Conservation (phyloP, 345 rosid species). For the Ailanthus altissimus region DNA sequence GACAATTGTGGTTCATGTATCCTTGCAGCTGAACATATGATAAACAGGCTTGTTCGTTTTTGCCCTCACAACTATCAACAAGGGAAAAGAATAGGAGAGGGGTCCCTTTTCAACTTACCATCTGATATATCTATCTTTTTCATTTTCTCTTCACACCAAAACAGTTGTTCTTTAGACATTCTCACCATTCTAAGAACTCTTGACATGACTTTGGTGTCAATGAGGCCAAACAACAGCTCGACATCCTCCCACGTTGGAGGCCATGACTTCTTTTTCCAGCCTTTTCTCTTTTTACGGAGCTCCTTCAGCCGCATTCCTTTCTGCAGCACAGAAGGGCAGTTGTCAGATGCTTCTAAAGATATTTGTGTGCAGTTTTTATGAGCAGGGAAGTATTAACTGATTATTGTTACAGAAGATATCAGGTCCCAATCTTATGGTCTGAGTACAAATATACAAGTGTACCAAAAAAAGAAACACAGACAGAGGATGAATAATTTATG, state of each 20-base stretch:
- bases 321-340: conserved; percentile 39
- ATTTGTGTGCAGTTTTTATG: not conserved
- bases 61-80: conserved; percentile 40
- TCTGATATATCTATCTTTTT: conserved; percentile 62
- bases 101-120: conserved; percentile 75
- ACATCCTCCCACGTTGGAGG: conserved; percentile 66
- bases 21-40: too few species aligned
- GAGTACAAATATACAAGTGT: not conserved
- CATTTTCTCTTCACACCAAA: conserved; percentile 98
- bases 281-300: conserved; percentile 61
- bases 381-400: not conserved
- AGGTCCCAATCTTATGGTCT: not conserved
- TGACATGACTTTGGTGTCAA: conserved; percentile 63
- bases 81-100: conserved; percentile 82
- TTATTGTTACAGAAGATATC: not conserved
- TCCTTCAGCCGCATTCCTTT: conserved; percentile 73
- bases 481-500: not conserved
- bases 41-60: not conserved
- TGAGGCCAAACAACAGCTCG: conserved; percentile 62
- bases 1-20: not conserved
- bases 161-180: conserved; percentile 72
- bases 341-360: not conserved
- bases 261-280: conserved; percentile 83
- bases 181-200: conserved; percentile 73
- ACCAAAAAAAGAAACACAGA: not conserved